Percentiles rank a stretch among this genome's conserved stretches.
These are phyloP conservation scores for Fusarium chlamydosporum DNA, from an alignment of 2,329 filamentous ascomycete genomes.

Conservation along the genomic window DNA sequence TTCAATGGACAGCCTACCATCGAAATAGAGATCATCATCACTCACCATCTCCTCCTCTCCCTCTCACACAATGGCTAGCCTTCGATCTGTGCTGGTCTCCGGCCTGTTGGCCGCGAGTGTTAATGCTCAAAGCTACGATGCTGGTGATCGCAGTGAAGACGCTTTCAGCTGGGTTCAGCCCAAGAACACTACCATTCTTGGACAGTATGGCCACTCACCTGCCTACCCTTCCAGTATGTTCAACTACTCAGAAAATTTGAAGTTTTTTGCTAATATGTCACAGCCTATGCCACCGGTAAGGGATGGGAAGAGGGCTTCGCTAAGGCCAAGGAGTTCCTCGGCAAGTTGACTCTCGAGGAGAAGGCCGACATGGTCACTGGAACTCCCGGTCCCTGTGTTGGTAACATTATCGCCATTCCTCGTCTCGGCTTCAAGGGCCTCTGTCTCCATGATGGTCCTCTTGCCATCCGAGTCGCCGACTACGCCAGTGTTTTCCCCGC, in stretches of 20 bases:
- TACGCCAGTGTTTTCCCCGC: slow-evolving; percentile 62
- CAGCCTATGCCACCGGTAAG: slow-evolving; percentile 57
- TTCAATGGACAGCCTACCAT: neutral
- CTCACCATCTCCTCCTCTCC: neutral
- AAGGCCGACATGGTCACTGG: slow-evolving; percentile 56
- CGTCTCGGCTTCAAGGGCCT: slow-evolving; percentile 60
- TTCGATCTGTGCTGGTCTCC: slow-evolving; percentile 57
- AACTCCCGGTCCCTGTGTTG: slow-evolving; percentile 53
- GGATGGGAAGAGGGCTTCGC: slow-evolving; percentile 56
- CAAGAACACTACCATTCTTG: slow-evolving; percentile 58
- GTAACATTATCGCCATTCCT: slow-evolving; percentile 57
- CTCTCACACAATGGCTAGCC: slow-evolving; percentile 41
- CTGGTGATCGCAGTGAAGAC: slow-evolving; percentile 45
- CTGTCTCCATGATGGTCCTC: slow-evolving; percentile 58
- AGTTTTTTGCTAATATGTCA: slow-evolving; percentile 16
- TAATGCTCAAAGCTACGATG: slow-evolving; percentile 49
- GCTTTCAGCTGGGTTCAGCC: slow-evolving; percentile 59
- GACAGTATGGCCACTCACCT: slow-evolving; percentile 58
- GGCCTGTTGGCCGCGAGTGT: slow-evolving; percentile 52
- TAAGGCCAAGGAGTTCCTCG: slow-evolving; percentile 56
- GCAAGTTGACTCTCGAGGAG: slow-evolving; percentile 51
- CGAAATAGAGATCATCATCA: slow-evolving; percentile 27
- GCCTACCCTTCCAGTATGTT: slow-evolving; percentile 57
- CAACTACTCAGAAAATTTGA: rapidly evolving
- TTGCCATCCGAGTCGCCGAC: slow-evolving; percentile 54